A percentile compares a stretch with the other conserved stretches of the same genome.
Evolutionary conservation across 1,139 yeast genomes (phyloP).

Genomic region (Saccharomyces hybrid): DNA sequence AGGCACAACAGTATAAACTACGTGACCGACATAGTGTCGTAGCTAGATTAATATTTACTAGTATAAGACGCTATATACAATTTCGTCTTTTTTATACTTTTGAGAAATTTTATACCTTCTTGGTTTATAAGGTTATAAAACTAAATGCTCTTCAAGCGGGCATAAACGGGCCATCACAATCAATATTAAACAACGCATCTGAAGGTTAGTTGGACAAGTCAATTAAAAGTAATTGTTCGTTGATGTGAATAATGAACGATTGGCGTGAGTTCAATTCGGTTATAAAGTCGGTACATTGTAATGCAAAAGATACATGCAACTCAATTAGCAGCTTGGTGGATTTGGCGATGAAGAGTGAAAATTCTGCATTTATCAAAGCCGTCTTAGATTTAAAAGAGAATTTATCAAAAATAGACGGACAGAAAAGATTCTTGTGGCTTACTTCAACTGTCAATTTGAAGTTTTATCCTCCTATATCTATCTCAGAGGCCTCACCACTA

Average conservation of each 20-base stretch:
- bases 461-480: constrained; percentile 35
- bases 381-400: constrained; percentile 15
- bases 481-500: constrained; percentile 16
- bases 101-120: background rate
- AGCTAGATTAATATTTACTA: no score
- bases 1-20: background rate
- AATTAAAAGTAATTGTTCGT: no score
- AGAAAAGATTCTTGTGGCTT: constrained; percentile 39
- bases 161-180: background rate
- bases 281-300: constrained; percentile 8
- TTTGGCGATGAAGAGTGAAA: constrained; percentile 10
- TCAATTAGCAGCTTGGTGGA: background rate
- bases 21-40: no score
- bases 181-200: background rate
- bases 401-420: constrained; percentile 11
- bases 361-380: constrained; percentile 11
- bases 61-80: no score
- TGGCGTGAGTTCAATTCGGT: constrained; percentile 13
- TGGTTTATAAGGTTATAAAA: background rate
- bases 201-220: no score
- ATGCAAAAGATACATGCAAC: background rate
- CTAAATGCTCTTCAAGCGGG: background rate
- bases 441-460: constrained; percentile 34
- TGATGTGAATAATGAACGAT: background rate
- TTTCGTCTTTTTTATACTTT: background rate